Evolutionary conservation across 176 grass and related monocot genomes (phyloP), one percentile per base, ranked within the genome.

Genomic region (maize (Zea mays)): DNA sequence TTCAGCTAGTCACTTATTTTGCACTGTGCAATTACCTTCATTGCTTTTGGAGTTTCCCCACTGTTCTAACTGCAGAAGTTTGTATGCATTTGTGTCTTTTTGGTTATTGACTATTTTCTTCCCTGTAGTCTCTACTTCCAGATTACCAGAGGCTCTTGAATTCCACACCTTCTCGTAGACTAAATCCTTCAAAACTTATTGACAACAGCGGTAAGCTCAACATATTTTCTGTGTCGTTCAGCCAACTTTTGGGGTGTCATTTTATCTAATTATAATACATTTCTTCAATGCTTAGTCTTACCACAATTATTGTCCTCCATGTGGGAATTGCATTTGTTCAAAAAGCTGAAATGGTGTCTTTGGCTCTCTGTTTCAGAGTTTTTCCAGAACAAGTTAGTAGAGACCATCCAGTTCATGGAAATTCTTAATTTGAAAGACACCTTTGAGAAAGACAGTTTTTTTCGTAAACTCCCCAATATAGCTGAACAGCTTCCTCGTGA

Each of bases 181-280:
- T 99, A 86, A 99, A 99, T 84, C 92, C 96, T 67, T 99, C 90
- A 84, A 99, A 99, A 88, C 96, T 99, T 87, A 99, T 93, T 65
- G 90, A 99, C 54, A 99, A 99, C 63, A 93, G 96, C 11, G 96
- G 96, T 90, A 83, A 76, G 83, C 50, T 86, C 56, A 69, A 83
- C 58, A 73, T 62, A 81, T 72, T 51, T 72, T 44, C 19, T 20
- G 13, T 44, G 37, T 72, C 42, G 64, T 77, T 61, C 37, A 66
- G 41, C 17, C 40, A 73, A 45, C 16, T 60, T 67, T 74, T 41
- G 4, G 15, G 17, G 8, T 20, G 34, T 1, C 14, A 76, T 63
- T 85, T 61, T 81, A 17, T 85, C 68, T 8, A 44, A 35, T 20
- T 15, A 46, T 15, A 45, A 60, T 65, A 5, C 35, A 50, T 48